These are phyloP conservation scores for Xerocomellus amylosporus DNA, from an alignment of 768 basidiomycete genomes.

Conservation along the genomic window DNA sequence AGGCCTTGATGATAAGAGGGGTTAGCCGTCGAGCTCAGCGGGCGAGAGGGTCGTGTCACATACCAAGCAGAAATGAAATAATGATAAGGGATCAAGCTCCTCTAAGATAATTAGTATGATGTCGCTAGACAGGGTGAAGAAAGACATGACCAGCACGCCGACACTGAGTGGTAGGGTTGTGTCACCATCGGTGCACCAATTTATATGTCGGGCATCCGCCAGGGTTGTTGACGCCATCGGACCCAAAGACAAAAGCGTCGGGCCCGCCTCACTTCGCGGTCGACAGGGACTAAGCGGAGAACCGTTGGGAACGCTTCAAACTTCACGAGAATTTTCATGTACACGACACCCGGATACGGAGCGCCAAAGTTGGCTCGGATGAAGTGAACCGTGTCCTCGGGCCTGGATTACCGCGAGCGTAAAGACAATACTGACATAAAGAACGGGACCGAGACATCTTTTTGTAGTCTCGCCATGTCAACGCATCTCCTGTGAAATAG, in stretches of 20 bases:
- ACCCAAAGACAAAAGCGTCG: slow-evolving; percentile 36
- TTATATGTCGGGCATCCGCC: slow-evolving; percentile 31
- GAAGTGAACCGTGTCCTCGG: slow-evolving; percentile 22
- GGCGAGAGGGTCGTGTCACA: not conserved
- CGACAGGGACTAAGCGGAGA: slow-evolving; percentile 32
- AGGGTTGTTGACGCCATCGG: slow-evolving; percentile 22
- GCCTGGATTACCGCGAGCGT: slow-evolving; percentile 21
- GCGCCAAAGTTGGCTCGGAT: slow-evolving; percentile 18
- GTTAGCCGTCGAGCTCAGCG: not conserved
- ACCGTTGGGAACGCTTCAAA: slow-evolving; percentile 26
- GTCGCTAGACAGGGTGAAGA: slow-evolving; percentile 32
- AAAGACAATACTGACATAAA: slow-evolving; percentile 28
- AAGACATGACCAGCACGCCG: slow-evolving; percentile 37
- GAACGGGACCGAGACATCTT: slow-evolving; percentile 27
- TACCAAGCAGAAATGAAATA: slow-evolving; percentile 33
- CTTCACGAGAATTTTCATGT: slow-evolving; percentile 25
- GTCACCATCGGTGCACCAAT: slow-evolving; percentile 12
- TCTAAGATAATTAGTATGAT: slow-evolving; percentile 32
- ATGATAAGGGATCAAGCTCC: slow-evolving; percentile 33
- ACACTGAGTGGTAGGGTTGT: slow-evolving; percentile 18
- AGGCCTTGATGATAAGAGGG: slow-evolving; percentile 21
- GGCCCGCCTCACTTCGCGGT: slow-evolving; percentile 30
- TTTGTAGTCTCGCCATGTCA: slow-evolving; percentile 37
- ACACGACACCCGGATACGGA: slow-evolving; percentile 28
- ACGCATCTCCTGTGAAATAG: slow-evolving; percentile 28